phyloP scores from a whole-genome alignment of 83 land plant species.

The Thuja plicata region DNA sequence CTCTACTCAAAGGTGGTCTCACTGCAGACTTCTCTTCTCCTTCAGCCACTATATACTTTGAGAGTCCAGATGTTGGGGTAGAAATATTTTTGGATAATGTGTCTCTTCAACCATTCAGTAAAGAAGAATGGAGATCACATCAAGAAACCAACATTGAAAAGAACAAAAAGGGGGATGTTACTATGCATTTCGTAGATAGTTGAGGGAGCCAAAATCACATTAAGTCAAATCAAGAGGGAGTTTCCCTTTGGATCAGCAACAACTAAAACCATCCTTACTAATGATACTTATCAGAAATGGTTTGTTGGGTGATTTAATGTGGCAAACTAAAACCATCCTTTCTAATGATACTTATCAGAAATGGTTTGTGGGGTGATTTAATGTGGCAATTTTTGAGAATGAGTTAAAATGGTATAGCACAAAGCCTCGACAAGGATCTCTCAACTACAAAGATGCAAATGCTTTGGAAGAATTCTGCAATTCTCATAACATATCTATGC shows the following conservation, averaged over 20 bases:
- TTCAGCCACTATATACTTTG: conserved; percentile 13
- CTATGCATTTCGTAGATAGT: conserved; percentile 40
- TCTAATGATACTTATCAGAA: too few species aligned
- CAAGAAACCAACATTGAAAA: conserved; percentile 47
- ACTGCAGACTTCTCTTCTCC: not conserved
- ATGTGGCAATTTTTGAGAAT: conserved; percentile 73
- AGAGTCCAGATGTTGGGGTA: conserved; percentile 40
- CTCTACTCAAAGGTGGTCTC: too few species aligned
- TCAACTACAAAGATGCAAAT: conserved; percentile 62
- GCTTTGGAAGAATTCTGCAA: conserved; percentile 58
- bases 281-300: conserved; percentile 50
- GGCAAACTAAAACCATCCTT: too few species aligned
- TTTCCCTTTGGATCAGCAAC: conserved; percentile 78
- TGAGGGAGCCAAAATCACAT: conserved; percentile 42
- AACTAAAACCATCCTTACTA: conserved; percentile 45
- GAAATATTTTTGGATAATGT: conserved; percentile 74
- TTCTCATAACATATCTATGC: conserved; percentile 41
- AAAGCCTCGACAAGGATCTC: conserved; percentile 43
- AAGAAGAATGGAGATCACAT: conserved; percentile 62
- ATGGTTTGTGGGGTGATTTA: conserved; percentile 32
- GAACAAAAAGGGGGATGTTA: conserved; percentile 37
- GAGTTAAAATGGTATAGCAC: conserved; percentile 91
- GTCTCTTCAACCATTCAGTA: conserved; percentile 69
- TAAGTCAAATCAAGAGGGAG: conserved; percentile 16
- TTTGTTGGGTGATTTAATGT: too few species aligned